Evolutionary conservation across 176 grass and related monocot species (phyloP).

Genomic region (Eragrostis nindensis): DNA sequence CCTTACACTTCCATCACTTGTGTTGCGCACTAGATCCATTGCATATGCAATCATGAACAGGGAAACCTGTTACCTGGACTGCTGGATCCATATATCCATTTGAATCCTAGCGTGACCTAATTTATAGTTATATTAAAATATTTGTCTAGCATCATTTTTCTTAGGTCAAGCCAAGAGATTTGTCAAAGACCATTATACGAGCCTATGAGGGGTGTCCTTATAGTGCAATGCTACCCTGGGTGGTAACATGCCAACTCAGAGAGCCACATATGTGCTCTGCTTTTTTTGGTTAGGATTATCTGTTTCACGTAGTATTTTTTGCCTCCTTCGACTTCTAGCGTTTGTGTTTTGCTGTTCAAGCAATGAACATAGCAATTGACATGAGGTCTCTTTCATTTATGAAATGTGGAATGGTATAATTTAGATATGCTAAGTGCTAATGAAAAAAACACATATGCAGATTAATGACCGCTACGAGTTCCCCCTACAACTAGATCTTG

Average conservation of each 20-base stretch:
- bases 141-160: slow-evolving; percentile 10
- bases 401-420: slow-evolving; percentile 17
- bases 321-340: slow-evolving; percentile 3
- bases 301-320: slow-evolving; percentile 27
- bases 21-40: slow-evolving; percentile 7
- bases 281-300: slow-evolving; percentile 1
- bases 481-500: slow-evolving; percentile 89
- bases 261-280: background rate
- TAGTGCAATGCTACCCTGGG: slow-evolving; percentile 4
- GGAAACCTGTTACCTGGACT: background rate
- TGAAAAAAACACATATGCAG: slow-evolving; percentile 49
- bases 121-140: background rate
- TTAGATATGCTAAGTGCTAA: background rate
- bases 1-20: slow-evolving; percentile 10
- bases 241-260: background rate
- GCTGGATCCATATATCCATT: slow-evolving; percentile 13
- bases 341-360: slow-evolving; percentile 13
- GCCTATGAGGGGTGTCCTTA: background rate
- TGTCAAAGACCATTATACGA: background rate
- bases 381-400: slow-evolving; percentile 1
- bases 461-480: slow-evolving; percentile 99
- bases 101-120: background rate
- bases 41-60: slow-evolving; percentile 14
- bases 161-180: slow-evolving; percentile 1
- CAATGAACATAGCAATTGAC: no score